Evolutionary conservation across 352 stramenopile genomes (phyloP).

Genomic region (Pseudoperonospora humuli): DNA sequence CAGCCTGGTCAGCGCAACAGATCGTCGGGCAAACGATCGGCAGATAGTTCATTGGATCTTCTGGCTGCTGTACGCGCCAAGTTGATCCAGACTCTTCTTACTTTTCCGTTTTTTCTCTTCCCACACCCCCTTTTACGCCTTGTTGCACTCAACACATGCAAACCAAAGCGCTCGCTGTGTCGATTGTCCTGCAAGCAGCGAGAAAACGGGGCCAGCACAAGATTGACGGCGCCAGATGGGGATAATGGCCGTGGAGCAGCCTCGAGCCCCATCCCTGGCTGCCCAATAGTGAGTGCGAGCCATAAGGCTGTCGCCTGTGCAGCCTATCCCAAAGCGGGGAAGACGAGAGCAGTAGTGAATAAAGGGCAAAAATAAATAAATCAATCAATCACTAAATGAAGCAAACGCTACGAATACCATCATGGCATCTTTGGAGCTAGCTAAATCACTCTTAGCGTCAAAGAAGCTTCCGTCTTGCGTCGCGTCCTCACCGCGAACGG

Average conservation of each 20-base stretch:
- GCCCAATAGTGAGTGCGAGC: constrained; percentile 5
- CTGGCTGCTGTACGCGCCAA: background rate
- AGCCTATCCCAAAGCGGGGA: constrained; percentile 15
- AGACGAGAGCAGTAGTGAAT: constrained; percentile 1
- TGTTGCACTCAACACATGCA: background rate
- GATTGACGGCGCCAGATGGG: constrained; percentile 10
- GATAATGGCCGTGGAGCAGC: constrained; percentile 3
- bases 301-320: constrained; percentile 17
- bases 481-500: constrained; percentile 10
- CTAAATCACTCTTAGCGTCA: constrained; percentile 2
- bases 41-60: constrained; percentile 19
- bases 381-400: too few species aligned
- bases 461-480: constrained; percentile 11
- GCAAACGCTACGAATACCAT: background rate
- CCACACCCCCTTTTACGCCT: background rate
- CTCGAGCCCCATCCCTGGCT: constrained; percentile 23
- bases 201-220: constrained; percentile 15
- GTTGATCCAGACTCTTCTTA: background rate
- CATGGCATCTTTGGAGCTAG: too few species aligned
- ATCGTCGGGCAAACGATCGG: constrained; percentile 5
- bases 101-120: background rate
- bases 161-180: background rate
- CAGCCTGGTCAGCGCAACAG: constrained; percentile 2
- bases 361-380: background rate
- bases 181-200: constrained; percentile 18